These are phyloP conservation scores for Farysia itapuensis DNA, from an alignment of 1,284 basidiomycete species.

Conservation along the genomic window DNA sequence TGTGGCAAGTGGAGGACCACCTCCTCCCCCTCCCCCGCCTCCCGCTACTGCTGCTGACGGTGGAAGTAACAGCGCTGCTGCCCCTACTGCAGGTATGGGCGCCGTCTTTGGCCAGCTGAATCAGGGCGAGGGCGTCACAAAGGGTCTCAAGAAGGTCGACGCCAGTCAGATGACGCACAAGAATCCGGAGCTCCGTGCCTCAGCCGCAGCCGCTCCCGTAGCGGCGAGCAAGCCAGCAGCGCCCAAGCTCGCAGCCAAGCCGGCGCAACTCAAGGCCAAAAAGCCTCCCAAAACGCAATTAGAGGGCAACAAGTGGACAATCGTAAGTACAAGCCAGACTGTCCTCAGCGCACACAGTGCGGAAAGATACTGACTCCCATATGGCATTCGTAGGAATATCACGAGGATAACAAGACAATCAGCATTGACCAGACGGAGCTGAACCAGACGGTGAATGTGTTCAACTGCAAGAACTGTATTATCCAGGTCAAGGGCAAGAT, in stretches of 20 bases:
- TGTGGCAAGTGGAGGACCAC: constrained; percentile 66
- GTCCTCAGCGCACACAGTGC: too few relatives aligned
- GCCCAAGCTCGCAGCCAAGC: constrained; percentile 43
- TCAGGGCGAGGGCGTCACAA: constrained; percentile 84
- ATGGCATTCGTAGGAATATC: constrained; percentile 72
- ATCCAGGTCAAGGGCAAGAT: constrained; percentile 89
- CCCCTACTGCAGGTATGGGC: constrained; percentile 67
- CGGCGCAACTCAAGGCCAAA: constrained; percentile 64
- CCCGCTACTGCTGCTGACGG: constrained; percentile 54
- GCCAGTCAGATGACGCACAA: constrained; percentile 98
- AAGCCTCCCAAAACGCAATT: constrained; percentile 88
- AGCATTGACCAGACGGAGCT: constrained; percentile 78
- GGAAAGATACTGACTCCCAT: background rate
- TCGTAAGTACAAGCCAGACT: constrained; percentile 69
- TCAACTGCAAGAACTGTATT: constrained; percentile 85
- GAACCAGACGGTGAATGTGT: constrained; percentile 85
- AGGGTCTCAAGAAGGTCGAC: constrained; percentile 88
- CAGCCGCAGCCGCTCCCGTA: constrained; percentile 27
- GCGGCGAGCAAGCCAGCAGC: constrained; percentile 30
- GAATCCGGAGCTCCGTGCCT: constrained; percentile 78
- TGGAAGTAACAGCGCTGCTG: constrained; percentile 61
- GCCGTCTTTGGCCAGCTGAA: constrained; percentile 94
- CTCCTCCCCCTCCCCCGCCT: constrained; percentile 62
- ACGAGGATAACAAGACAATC: constrained; percentile 78
- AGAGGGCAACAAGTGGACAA: constrained; percentile 90